Evolutionary conservation across 148 eudicot genomes (phyloP), one percentile per base, ranked within the genome.

Genomic region (Vaccinium myrtillus): DNA sequence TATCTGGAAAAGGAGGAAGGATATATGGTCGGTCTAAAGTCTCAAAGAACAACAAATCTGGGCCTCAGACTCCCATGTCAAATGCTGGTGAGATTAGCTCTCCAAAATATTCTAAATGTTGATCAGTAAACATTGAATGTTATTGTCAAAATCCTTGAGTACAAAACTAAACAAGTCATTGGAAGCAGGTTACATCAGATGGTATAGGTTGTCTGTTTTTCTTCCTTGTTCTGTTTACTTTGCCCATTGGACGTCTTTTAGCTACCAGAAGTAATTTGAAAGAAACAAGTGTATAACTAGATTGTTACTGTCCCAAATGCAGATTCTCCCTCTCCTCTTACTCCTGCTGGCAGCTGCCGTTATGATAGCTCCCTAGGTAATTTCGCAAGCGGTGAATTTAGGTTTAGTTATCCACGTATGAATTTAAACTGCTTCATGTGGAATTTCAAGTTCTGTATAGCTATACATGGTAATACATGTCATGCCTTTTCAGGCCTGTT

Each of bases 311-410:
- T 81, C 12, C 36, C 6, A 56, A 46, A 74, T 94, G 90, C 96
- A 95, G 99, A 91, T 88, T 94, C 95, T 87, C 96, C 99, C 59
- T 91, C 90, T 74, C 91, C 87, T 84, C 89, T 92, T 82, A 92
- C 98, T 86, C 98, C 98, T 58, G 91, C 88, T 82, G 95, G 99
- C 86, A 87, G 91, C 87, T 92, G 98, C 89, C 98, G 99, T 82
- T 92, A 93, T 84, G 99, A 97, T 88, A 97, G 92, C 85, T 97
- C 99, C 85, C 91, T 97, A 83, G 94, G 99, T 97, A 94, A 88
- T 53, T 78, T 55, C 15, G 13, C 49, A 55, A 77, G 78, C 23
- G 10, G 48, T 54, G 49, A 78, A 77, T 81, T 81, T 80, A 54
- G 25, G 74, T 65, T 49, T 48, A 39, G 1, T 69, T 16, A 56